Percentiles rank a stretch among this genome's conserved stretches.
phyloP scores from a whole-genome alignment of 208 protist genomes.

The Leptomonas pyrrhocoris region DNA sequence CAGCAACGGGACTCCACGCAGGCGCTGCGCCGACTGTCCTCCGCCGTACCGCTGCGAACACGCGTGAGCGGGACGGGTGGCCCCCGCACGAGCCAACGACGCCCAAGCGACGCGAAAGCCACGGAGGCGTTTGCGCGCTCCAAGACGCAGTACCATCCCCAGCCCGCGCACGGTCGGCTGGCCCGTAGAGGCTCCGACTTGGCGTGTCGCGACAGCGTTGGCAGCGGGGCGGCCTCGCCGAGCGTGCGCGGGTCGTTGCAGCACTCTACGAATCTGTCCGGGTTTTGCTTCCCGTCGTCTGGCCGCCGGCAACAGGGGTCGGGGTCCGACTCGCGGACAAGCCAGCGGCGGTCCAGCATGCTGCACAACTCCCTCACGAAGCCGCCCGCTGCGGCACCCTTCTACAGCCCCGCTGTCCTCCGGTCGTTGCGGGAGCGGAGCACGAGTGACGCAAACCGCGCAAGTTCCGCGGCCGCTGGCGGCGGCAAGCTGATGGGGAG shows the following conservation, averaged over 20 bases:
- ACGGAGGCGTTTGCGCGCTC: constrained; percentile 25
- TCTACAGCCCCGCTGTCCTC: constrained; percentile 52
- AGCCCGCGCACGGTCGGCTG: background rate
- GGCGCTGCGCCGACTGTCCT: constrained; percentile 13
- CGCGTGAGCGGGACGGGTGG: constrained; percentile 2
- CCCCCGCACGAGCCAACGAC: background rate
- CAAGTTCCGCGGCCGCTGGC: background rate
- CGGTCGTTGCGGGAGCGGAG: constrained; percentile 51
- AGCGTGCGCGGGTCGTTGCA: constrained; percentile 15
- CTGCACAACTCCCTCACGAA: background rate
- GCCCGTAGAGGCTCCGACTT: constrained; percentile 2
- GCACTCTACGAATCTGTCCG: constrained; percentile 11
- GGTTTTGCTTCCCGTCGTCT: background rate
- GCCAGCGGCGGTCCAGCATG: constrained; percentile 9
- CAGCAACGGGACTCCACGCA: too few species aligned
- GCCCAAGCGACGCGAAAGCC: background rate
- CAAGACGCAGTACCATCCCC: constrained; percentile 21
- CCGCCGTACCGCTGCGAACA: constrained; percentile 14
- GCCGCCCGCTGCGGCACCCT: constrained; percentile 10
- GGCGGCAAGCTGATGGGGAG: background rate
- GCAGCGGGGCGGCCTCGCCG: constrained; percentile 14
- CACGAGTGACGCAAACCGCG: constrained; percentile 42
- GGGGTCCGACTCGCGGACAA: constrained; percentile 3
- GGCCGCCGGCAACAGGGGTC: background rate
- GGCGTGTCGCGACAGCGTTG: constrained; percentile 12